Percentiles rank a stretch among this genome's conserved stretches.
Evolutionary conservation across 768 basidiomycete species (phyloP).

Genomic region (Boletus patriciae): DNA sequence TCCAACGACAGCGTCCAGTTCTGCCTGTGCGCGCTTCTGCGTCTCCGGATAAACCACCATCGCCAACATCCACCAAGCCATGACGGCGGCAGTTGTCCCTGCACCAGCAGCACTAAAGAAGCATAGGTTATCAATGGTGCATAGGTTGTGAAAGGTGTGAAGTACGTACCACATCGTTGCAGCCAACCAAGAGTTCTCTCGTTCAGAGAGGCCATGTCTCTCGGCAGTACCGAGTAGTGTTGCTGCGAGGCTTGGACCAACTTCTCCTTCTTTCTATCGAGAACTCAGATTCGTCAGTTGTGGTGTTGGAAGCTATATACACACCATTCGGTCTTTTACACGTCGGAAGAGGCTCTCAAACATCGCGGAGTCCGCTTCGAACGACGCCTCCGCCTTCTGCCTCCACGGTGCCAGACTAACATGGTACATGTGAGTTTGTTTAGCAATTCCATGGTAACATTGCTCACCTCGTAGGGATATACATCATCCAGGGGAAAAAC

Average conservation of each 20-base stretch:
- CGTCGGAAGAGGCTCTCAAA: not conserved
- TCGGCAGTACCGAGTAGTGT: slow-evolving; percentile 1
- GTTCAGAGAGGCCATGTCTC: slow-evolving; percentile 6
- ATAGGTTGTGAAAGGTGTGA: not conserved
- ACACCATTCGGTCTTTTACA: slow-evolving; percentile 3
- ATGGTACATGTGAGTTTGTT: not conserved
- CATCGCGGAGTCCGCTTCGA: not conserved
- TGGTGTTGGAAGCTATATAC: not conserved
- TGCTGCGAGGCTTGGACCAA: not conserved
- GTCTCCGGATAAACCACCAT: slow-evolving; percentile 29
- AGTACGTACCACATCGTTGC: slow-evolving; percentile 12
- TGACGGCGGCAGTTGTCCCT: not conserved
- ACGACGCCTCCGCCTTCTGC: not conserved
- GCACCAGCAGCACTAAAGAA: slow-evolving; percentile 5
- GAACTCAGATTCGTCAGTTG: not conserved
- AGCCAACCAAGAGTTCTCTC: slow-evolving; percentile 20
- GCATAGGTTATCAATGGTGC: not conserved
- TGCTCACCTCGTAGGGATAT: slow-evolving; percentile 26
- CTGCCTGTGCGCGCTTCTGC: slow-evolving; percentile 25
- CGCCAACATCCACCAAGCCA: slow-evolving; percentile 24
- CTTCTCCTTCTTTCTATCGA: slow-evolving; percentile 1
- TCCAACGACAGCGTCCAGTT: slow-evolving; percentile 29
- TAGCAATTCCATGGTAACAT: not conserved
- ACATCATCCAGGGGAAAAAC: slow-evolving; percentile 35
- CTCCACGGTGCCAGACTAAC: slow-evolving; percentile 6